A percentile compares a stretch with the other conserved stretches of the same genome.
Conservation (phyloP, 768 basidiomycete genomes). For the Omphalotus guepiniiformis region DNA sequence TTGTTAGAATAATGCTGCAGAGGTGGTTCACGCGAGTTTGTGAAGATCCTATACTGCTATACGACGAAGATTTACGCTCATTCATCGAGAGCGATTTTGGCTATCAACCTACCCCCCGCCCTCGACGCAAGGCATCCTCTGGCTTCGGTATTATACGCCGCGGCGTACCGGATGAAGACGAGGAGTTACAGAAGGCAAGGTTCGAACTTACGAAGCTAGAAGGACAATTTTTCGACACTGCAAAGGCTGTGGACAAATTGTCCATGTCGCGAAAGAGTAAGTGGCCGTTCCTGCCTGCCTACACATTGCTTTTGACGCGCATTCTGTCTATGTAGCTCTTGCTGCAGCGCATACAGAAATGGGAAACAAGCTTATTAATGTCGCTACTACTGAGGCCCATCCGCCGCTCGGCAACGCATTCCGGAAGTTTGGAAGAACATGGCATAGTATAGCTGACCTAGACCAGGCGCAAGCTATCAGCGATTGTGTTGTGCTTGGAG, state of each 20-base stretch:
- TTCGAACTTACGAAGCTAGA: conserved; percentile 92
- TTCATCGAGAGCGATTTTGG: conserved; percentile 99
- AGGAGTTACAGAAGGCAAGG: conserved; percentile 84
- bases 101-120: conserved; percentile 79
- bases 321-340: conserved; percentile 45
- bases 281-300: conserved; percentile 6
- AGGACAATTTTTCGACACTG: conserved; percentile 87
- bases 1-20: conserved; percentile 93
- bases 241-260: conserved; percentile 86
- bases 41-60: conserved; percentile 82
- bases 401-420: conserved; percentile 79
- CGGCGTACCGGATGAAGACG: conserved; percentile 90
- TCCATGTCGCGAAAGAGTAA: conserved; percentile 76
- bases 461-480: conserved; percentile 89
- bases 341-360: conserved; percentile 80
- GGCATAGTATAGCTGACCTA: conserved; percentile 85
- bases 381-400: conserved; percentile 87
- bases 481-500: conserved; percentile 94
- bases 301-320: background rate
- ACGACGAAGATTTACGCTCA: conserved; percentile 90
- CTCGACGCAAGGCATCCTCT: conserved; percentile 64
- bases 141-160: conserved; percentile 77
- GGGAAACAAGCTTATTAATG: conserved; percentile 88
- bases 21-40: conserved; percentile 91
- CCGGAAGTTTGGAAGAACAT: conserved; percentile 80